Base-by-base conservation (phyloP, 2,329 filamentous ascomycete species). In the Neobulgaria alba region DNA sequence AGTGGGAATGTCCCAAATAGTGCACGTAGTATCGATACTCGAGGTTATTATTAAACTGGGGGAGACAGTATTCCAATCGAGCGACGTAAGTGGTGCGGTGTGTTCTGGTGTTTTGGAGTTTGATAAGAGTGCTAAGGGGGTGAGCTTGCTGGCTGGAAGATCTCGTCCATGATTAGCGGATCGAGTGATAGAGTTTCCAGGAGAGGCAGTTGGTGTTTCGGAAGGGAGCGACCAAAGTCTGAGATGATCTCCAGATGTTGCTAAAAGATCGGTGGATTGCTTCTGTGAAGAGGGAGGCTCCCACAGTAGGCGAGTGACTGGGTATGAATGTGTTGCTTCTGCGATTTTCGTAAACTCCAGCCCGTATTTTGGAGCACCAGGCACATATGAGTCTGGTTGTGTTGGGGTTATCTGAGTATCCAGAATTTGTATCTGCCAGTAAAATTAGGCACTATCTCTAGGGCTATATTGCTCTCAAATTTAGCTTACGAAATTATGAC, bases 71-170 rank as follows among this genome's bases (percentile, higher is more conserved):
- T 98, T 98, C 92, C 92, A 98, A 61, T 98, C 92, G 34, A 98
- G 72, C 12, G 89, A 95, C 2, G 92, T 98, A 43, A 98, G 77
- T 15, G 92, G 92, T 10, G 92, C 92, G 4, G 92, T 98, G 60
- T 98, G 93, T 58, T 98, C 92, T 3, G 92, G 92, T 0, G 92
- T 96, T 67, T 98, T 98, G 20, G 89, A 95, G 64, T 98, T 98
- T 23, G 90, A 96, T 12, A 98, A 71, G 38, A 98, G 72, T 1
- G 92, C 92, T 38, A 98, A 69, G 3, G 92, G 92, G 4, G 90
- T 95, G 33, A 98, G 71, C 63, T 98, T 98, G 63, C 77, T 68
- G 63, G 79, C 59, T 57, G 76, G 59, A 59, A 79, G 61, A 63
- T 80, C 66, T 43, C 65, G 63, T 41, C 73, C 74, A 41, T 71